A percentile compares a stretch with the other conserved stretches of the same genome.
Conservation (phyloP, 73 alveolate species). For the Stentor roeselii region DNA sequence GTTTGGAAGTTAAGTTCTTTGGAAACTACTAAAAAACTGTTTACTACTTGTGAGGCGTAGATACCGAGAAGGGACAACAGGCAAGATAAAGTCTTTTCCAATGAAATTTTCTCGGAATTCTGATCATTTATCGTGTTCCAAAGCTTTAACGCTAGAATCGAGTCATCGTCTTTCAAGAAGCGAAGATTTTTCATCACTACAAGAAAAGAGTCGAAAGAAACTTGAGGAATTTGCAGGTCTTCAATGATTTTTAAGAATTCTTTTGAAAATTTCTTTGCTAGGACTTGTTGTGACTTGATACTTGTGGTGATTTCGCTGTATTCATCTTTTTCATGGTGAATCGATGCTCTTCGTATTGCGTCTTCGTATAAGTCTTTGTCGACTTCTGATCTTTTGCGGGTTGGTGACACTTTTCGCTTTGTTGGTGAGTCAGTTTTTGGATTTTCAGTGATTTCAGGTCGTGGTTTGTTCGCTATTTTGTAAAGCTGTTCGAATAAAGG, state of each 20-base stretch:
- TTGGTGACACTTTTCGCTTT: background rate
- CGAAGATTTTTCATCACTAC: too few relatives aligned
- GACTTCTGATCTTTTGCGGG: background rate
- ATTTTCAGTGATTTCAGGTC: background rate
- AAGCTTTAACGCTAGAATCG: background rate
- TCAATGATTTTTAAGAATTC: background rate
- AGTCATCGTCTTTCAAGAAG: background rate
- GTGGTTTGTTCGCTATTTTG: background rate
- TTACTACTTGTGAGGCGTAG: background rate
- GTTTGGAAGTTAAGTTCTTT: background rate
- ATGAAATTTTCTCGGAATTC: background rate
- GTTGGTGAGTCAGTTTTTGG: background rate
- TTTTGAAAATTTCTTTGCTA: slow-evolving; percentile 7
- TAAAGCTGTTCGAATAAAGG: background rate
- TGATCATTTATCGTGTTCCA: too few relatives aligned
- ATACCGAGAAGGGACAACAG: background rate
- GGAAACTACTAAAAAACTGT: background rate
- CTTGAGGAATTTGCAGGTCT: background rate
- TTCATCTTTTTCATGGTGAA: background rate
- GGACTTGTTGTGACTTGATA: slow-evolving; percentile 11
- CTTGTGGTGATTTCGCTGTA: background rate
- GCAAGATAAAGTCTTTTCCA: background rate
- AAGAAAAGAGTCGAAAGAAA: too few relatives aligned
- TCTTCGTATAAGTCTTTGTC: background rate
- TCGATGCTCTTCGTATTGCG: slow-evolving; percentile 2